Percentiles rank a stretch among this genome's conserved stretches.
phyloP scores from a whole-genome alignment of 176 grass and related monocot species.

The Tillandsia fasciculata region DNA sequence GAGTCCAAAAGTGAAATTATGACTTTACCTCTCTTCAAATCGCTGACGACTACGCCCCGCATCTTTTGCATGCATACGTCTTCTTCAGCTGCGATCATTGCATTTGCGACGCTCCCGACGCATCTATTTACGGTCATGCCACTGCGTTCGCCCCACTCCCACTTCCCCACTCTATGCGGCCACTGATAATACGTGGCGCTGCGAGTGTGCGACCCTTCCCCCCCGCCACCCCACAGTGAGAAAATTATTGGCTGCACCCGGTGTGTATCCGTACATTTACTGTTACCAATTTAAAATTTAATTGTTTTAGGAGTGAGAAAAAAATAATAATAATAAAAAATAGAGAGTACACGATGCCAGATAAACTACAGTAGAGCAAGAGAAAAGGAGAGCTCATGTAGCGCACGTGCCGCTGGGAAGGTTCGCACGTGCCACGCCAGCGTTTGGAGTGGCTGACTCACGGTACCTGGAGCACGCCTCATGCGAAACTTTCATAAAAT shows the following conservation, averaged over 20 bases:
- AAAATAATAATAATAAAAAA: too few relatives aligned
- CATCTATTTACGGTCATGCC: not conserved
- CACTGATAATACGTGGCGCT: not conserved
- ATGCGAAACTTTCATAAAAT: too few relatives aligned
- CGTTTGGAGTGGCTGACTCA: not conserved
- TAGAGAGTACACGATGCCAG: too few relatives aligned
- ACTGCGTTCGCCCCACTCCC: not conserved
- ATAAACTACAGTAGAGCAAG: too few relatives aligned
- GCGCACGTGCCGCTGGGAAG: not conserved
- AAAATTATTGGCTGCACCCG: too few relatives aligned
- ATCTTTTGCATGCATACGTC: constrained; percentile 14
- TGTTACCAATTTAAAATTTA: too few relatives aligned
- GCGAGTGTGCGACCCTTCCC: too few relatives aligned
- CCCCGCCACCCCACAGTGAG: too few relatives aligned
- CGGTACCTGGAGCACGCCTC: not conserved
- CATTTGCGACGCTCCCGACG: not conserved
- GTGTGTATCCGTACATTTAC: too few relatives aligned
- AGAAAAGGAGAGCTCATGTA: not conserved
- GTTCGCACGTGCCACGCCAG: too few relatives aligned
- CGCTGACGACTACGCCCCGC: not conserved
- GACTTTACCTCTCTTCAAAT: not conserved
- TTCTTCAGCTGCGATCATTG: not conserved
- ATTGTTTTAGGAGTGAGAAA: too few relatives aligned
- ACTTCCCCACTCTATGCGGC: not conserved
- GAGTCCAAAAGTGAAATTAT: not conserved